Percentiles rank a stretch among this genome's conserved stretches.
These are phyloP conservation scores for Hirsutella minnesotensis DNA, from an alignment of 2,329 filamentous ascomycete species.

Conservation along the genomic window DNA sequence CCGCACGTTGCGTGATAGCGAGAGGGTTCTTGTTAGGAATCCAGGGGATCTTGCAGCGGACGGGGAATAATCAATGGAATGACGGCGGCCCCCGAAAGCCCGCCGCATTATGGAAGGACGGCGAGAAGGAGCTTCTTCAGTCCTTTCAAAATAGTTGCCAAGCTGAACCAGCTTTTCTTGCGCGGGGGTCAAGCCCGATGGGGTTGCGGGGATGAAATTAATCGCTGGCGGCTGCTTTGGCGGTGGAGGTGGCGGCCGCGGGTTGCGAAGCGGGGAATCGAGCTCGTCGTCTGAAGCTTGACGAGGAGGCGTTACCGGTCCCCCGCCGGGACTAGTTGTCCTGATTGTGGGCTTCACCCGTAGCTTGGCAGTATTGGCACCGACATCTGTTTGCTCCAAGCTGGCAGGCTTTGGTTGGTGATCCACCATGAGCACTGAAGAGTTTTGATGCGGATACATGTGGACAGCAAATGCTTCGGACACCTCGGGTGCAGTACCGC, in stretches of 20 bases:
- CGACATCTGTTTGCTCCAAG: slow-evolving; percentile 21
- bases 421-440: slow-evolving; percentile 48
- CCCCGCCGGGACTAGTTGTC: slow-evolving; percentile 25
- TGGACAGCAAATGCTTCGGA: slow-evolving; percentile 51
- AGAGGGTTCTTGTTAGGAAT: slow-evolving; percentile 39
- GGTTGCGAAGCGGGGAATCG: slow-evolving; percentile 51
- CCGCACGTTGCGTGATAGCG: slow-evolving; percentile 32
- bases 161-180: slow-evolving; percentile 38
- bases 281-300: slow-evolving; percentile 37
- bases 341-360: slow-evolving; percentile 23
- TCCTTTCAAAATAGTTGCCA: slow-evolving; percentile 41
- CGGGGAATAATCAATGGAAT: slow-evolving; percentile 29
- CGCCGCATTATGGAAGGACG: slow-evolving; percentile 40
- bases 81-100: slow-evolving; percentile 37
- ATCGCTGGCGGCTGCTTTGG: slow-evolving; percentile 30
- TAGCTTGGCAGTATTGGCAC: slow-evolving; percentile 9
- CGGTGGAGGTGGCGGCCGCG: slow-evolving; percentile 44
- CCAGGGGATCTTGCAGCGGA: slow-evolving; percentile 26
- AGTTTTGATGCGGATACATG: slow-evolving; percentile 54
- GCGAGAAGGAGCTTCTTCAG: slow-evolving; percentile 30
- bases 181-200: slow-evolving; percentile 45
- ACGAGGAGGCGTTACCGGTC: slow-evolving; percentile 41
- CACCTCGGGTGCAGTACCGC: slow-evolving; percentile 47
- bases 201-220: slow-evolving; percentile 51
- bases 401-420: slow-evolving; percentile 40